Evolutionary conservation across 73 alveolate genomes (phyloP), one percentile per base, ranked within the genome.

Genomic region (Breviolum minutum): DNA sequence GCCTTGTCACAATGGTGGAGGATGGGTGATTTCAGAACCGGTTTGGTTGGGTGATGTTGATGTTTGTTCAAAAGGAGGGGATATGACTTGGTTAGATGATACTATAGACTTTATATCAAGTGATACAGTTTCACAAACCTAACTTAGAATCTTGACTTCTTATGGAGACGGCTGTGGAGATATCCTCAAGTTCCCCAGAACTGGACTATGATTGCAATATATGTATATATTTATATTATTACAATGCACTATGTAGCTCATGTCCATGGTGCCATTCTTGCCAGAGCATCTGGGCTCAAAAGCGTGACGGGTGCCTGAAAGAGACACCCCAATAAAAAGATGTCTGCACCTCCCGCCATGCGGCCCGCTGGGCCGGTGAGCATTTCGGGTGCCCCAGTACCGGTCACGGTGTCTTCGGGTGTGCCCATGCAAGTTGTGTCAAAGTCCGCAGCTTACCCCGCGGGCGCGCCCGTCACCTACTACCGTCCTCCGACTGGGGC

Each of bases 361-460:
- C 88, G 73, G 29, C 92, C 92, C 62, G 90, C 40, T 30, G 70
- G 24, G 70, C 90, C 90, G 32, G 90, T 81, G 63, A 81, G 71
- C 70, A 48, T 81, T 69, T 48, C 71, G 32, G 87, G 66, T 64
- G 64, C 74, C 54, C 68, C 84, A 16, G 83, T 29, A 82, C 97
- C 97, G 88, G 76, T 73, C 32, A 77, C 97, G n/a, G 76, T 90
- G 32, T 77, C 97, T 77, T 64, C 95, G 32, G 96, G 96, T 20
- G 97, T 54, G 77, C 97, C 98, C 26, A 63, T 86, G 81, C 92
- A 83, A 83, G 79, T 74, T 63, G 79, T 80, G 63, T 70, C 96
- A 60, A 92, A 76, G 90, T 76, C 98, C 69, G 98, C 90, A 48
- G 90, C 98, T 68, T 92, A 92, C 66, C 90, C 90, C 48, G 96